Evolutionary conservation across 805 yeast genomes (phyloP).

Genomic region (Candida tibetensis): DNA sequence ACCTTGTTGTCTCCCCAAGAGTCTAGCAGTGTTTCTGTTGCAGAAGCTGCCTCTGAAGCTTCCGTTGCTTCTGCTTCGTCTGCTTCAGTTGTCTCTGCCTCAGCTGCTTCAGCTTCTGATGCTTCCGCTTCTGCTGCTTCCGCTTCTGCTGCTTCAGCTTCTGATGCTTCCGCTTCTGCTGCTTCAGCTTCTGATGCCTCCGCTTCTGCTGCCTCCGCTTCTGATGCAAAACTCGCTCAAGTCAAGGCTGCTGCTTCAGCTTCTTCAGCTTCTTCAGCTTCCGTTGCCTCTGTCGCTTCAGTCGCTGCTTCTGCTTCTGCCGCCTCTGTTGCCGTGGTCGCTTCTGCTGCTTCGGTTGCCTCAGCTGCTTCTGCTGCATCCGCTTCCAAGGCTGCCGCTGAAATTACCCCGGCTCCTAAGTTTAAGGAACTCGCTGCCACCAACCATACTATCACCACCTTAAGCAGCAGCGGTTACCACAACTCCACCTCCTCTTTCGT

Average conservation of each 20-base stretch:
- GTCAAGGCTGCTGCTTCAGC: conserved; percentile 9
- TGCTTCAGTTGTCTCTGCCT: conserved; percentile 9
- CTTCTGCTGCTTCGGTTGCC: conserved; percentile 15
- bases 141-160: conserved; percentile 20
- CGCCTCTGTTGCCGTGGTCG: conserved; percentile 4
- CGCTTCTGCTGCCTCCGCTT: conserved; percentile 14
- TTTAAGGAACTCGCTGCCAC: conserved; percentile 36
- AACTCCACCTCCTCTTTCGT: conserved; percentile 14
- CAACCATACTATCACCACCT: conserved; percentile 21
- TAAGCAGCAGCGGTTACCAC: conserved; percentile 21
- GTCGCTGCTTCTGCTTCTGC: conserved; percentile 14
- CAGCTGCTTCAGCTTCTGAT: conserved; percentile 16
- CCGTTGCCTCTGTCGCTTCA: conserved; percentile 13
- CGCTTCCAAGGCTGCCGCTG: conserved; percentile 6
- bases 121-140: conserved; percentile 17
- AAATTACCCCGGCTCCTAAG: conserved; percentile 10
- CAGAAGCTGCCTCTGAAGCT: conserved; percentile 19
- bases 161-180: conserved; percentile 26
- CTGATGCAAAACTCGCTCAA: too few species aligned
- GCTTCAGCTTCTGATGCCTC: conserved; percentile 9
- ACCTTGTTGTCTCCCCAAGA: conserved; percentile 48
- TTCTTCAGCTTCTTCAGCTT: conserved; percentile 11
- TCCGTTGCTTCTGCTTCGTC: conserved; percentile 23
- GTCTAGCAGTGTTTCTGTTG: conserved; percentile 26
- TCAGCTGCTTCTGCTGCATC: conserved; percentile 14